Evolutionary conservation across 2,329 filamentous ascomycete genomes (phyloP).

Genomic region (Diaporthe aspalathi): DNA sequence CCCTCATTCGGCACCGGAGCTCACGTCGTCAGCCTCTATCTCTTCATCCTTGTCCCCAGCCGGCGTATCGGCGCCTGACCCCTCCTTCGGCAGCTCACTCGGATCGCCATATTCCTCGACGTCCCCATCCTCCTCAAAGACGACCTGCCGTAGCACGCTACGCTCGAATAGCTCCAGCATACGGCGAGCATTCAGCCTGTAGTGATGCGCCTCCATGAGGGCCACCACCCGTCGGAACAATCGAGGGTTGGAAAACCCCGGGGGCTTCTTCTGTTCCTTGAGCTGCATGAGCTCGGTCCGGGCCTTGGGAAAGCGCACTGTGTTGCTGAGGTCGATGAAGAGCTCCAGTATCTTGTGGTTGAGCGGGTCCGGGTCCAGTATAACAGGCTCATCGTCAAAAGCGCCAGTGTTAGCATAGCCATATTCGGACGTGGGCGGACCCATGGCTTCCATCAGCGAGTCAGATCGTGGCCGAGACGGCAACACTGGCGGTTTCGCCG

Average conservation of each 20-base stretch:
- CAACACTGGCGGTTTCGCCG: constrained; percentile 55
- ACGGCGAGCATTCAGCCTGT: constrained; percentile 84
- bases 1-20: constrained; percentile 63
- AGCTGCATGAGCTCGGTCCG: constrained; percentile 84
- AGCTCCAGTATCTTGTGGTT: constrained; percentile 86
- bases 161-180: constrained; percentile 96
- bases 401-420: constrained; percentile 33
- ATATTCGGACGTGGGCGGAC: constrained; percentile 35
- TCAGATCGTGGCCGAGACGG: constrained; percentile 54
- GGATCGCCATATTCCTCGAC: constrained; percentile 45
- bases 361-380: constrained; percentile 54
- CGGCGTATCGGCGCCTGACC: constrained; percentile 26
- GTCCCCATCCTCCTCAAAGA: constrained; percentile 77
- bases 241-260: constrained; percentile 78
- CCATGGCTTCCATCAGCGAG: constrained; percentile 49
- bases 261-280: constrained; percentile 78
- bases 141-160: constrained; percentile 83
- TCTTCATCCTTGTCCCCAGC: constrained; percentile 36
- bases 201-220: constrained; percentile 89
- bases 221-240: constrained; percentile 89
- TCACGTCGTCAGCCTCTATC: constrained; percentile 64
- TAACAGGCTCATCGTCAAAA: constrained; percentile 45
- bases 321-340: constrained; percentile 90
- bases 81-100: not conserved
- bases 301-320: constrained; percentile 89